Base-by-base conservation (phyloP, 441 rosid species). In the Pelargonium myrrhifolium region DNA sequence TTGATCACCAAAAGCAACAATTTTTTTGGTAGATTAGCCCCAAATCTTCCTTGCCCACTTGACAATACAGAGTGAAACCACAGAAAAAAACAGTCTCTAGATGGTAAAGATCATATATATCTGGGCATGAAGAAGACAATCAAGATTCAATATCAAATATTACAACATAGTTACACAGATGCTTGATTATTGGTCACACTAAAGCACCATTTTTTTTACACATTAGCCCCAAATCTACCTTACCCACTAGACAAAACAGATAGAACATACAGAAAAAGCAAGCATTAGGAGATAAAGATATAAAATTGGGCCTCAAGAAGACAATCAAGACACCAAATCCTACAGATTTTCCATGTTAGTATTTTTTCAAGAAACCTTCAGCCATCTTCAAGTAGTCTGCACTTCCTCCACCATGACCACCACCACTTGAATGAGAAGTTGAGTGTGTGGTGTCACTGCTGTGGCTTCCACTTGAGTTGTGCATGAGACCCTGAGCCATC, bases 401-500 rank as follows among this genome's bases (percentile, higher is more conserved):
- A 10, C 45, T 60, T 1, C 73, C 77, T 26, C 66, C 73, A 17
- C 64, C 45, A 17, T 55, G 17, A 7, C 71, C 68, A 0, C 43
- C 37, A 42, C 39, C 43, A 35, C 31, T 21, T 37, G 64, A 35
- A 39, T 51, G 59, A 22, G 68, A 45, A 14, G 60, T n/a, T 22
- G 56, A 14, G 21, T 62, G 18, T 9, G 28, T 11, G 17, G 17
- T 35, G 65, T 18, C 3, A 45, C 20, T 62, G 65, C 45, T 37
- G 61, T 26, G 31, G 31, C 31, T 26, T 26, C 31, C 31, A 26
- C 53, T 12, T 45, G 53, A 45, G 53, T n/a, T 31, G 45, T 40
- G 3, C 62, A 67, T 62, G 51, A 67, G 56, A 9, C 85, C 88
- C 73, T 80, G 78, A 56, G 88, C 89, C 82, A 68, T 78, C 82